phyloP scores from a whole-genome alignment of 306 rosid genomes.

The Lotus japonicus region DNA sequence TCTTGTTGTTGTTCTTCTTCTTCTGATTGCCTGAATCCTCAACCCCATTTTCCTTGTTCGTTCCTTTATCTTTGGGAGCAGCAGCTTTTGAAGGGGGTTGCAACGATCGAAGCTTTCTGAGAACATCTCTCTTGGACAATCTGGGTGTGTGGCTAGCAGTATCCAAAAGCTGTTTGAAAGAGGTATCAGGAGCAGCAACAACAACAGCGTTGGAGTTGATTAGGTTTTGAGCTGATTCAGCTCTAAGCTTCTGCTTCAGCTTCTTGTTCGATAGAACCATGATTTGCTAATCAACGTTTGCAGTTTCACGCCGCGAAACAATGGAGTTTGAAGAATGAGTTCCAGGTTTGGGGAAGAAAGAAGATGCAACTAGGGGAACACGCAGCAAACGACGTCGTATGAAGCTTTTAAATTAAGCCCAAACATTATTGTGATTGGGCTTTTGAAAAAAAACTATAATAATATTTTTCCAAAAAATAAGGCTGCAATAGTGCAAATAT shows the following conservation, averaged over 20 bases:
- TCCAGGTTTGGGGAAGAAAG: no score
- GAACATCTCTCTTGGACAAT: slow-evolving; percentile 78
- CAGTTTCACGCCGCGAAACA: neutral
- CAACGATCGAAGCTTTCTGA: slow-evolving; percentile 37
- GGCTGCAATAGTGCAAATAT: no score
- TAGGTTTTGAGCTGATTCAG: slow-evolving; percentile 30
- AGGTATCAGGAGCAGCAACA: slow-evolving; percentile 1
- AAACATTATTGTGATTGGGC: no score
- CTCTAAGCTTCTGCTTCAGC: slow-evolving; percentile 69
- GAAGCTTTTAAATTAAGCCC: no score
- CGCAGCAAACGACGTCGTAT: no score
- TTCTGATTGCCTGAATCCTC: slow-evolving; percentile 26
- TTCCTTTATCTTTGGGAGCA: slow-evolving; percentile 6
- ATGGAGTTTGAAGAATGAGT: neutral
- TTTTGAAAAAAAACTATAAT: no score
- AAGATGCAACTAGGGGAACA: no score
- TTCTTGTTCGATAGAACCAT: slow-evolving; percentile 95
- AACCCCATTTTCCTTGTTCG: slow-evolving; percentile 21
- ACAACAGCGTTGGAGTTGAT: neutral
- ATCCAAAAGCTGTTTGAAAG: slow-evolving; percentile 41
- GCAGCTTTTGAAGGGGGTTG: slow-evolving; percentile 4
- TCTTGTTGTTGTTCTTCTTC: slow-evolving; percentile 36
- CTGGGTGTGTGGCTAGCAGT: slow-evolving; percentile 37
- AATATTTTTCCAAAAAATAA: no score
- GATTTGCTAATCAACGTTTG: neutral